phyloP scores from a whole-genome alignment of 2,329 filamentous ascomycete species.

The Cordyceps militaris region DNA sequence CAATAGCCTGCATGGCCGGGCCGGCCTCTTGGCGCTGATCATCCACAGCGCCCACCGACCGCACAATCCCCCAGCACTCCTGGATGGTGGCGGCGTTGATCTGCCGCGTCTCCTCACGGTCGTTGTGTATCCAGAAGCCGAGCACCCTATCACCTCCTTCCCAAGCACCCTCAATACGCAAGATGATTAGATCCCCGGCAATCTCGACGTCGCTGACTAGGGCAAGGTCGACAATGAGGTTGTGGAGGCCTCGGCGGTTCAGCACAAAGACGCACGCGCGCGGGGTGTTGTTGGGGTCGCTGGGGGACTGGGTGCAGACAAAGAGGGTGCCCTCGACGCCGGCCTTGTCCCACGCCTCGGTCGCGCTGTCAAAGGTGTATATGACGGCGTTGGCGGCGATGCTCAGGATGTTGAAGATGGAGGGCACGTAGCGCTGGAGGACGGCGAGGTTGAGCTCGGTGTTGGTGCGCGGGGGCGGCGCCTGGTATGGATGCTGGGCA shows the following conservation, averaged over 20 bases:
- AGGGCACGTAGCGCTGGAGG: constrained; percentile 71
- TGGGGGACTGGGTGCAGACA: constrained; percentile 59
- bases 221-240: constrained; percentile 60
- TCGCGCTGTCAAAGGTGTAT: constrained; percentile 65
- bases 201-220: constrained; percentile 58
- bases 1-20: constrained; percentile 38
- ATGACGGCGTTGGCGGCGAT: constrained; percentile 81
- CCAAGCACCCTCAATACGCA: constrained; percentile 33
- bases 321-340: constrained; percentile 85
- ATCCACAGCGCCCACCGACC: constrained; percentile 22
- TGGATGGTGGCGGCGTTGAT: constrained; percentile 35
- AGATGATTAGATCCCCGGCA: constrained; percentile 46
- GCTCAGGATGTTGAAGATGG: constrained; percentile 64
- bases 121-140: constrained; percentile 50
- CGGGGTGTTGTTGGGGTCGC: constrained; percentile 27
- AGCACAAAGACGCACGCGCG: constrained; percentile 61
- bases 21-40: constrained; percentile 28
- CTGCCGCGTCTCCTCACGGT: constrained; percentile 37
- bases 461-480: constrained; percentile 59
- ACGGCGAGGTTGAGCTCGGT: constrained; percentile 84
- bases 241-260: constrained; percentile 64
- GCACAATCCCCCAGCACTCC: constrained; percentile 35
- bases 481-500: constrained; percentile 28
- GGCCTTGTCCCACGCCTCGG: constrained; percentile 73
- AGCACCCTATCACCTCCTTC: constrained; percentile 34